phyloP scores from a whole-genome alignment of 164 flowering plant species.

The Vitis amurensis region DNA sequence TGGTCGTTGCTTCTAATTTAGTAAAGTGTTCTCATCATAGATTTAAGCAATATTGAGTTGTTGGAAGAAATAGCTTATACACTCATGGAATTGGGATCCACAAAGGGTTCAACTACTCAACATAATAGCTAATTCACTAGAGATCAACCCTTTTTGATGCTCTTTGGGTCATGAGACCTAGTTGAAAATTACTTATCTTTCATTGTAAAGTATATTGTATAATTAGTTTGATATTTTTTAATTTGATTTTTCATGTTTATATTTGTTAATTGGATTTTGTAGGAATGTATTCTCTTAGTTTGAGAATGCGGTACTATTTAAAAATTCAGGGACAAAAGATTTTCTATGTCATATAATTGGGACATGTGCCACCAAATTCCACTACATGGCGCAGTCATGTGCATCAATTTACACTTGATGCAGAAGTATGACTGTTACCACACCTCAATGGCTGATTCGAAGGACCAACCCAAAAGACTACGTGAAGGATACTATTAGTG shows the following conservation, averaged over 20 bases:
- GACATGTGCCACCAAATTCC: conserved; percentile 13
- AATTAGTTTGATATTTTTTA: neutral
- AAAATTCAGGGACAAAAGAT: conserved; percentile 71
- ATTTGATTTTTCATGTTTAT: neutral
- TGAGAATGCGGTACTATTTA: conserved; percentile 71
- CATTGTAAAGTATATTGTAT: conserved; percentile 62
- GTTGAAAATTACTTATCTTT: conserved; percentile 87
- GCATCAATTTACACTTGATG: too few species aligned
- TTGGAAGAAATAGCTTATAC: conserved; percentile 53
- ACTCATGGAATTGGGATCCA: conserved; percentile 86
- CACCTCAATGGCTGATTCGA: too few species aligned
- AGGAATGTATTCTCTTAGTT: conserved; percentile 69
- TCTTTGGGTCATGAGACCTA: conserved; percentile 82
- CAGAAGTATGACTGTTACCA: too few species aligned
- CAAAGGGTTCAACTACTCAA: conserved; percentile 74
- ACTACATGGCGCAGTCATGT: too few species aligned
- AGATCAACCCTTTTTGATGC: conserved; percentile 64
- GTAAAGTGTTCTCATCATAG: conserved; percentile 1
- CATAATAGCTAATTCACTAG: conserved; percentile 10
- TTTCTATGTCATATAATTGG: conserved; percentile 85
- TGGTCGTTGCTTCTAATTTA: too few species aligned
- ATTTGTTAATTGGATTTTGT: conserved; percentile 15
- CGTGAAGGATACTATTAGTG: too few species aligned
- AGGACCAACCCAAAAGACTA: too few species aligned
- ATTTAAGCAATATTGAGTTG: conserved; percentile 42